Evolutionary conservation across 2,329 filamentous ascomycete genomes (phyloP).

Genomic region (Calonectria pseudoreteaudii): DNA sequence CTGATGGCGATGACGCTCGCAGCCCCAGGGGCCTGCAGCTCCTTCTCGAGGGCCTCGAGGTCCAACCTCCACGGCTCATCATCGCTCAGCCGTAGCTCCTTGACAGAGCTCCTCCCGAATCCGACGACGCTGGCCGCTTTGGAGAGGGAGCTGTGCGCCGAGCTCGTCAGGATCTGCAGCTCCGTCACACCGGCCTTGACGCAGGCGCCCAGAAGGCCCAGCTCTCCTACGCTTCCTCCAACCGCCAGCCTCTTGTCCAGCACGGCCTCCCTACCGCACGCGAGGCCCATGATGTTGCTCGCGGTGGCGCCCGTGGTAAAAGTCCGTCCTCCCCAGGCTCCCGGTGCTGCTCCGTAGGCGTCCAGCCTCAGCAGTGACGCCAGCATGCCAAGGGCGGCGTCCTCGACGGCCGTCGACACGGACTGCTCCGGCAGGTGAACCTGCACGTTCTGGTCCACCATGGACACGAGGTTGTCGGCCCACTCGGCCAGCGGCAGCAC

Average conservation of each 20-base stretch:
- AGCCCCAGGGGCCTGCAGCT: conserved; percentile 63
- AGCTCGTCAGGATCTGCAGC: conserved; percentile 83
- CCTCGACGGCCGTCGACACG: conserved; percentile 81
- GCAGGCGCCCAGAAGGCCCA: conserved; percentile 78
- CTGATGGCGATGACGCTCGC: conserved; percentile 86
- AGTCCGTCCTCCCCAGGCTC: conserved; percentile 65
- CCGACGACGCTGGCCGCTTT: conserved; percentile 89
- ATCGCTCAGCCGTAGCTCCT: conserved; percentile 64
- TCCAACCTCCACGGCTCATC: conserved; percentile 78
- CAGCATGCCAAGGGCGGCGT: conserved; percentile 76
- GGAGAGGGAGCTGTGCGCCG: conserved; percentile 84
- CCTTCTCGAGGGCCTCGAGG: conserved; percentile 70
- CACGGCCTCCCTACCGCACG: conserved; percentile 73
- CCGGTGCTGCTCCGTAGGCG: conserved; percentile 54
- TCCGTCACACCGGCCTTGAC: conserved; percentile 70
- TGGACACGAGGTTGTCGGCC: conserved; percentile 86
- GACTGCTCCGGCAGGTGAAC: conserved; percentile 85
- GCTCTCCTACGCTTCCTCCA: conserved; percentile 68
- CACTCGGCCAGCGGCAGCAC: conserved; percentile 81
- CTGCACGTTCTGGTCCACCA: conserved; percentile 84
- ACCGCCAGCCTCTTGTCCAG: conserved; percentile 53
- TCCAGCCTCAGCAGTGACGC: conserved; percentile 74
- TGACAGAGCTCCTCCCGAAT: conserved; percentile 77
- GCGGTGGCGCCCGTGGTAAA: conserved; percentile 75
- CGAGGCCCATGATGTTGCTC: conserved; percentile 84